These are phyloP conservation scores for Alternaria consortialis DNA, from an alignment of 2,329 filamentous ascomycete species.

Conservation along the genomic window DNA sequence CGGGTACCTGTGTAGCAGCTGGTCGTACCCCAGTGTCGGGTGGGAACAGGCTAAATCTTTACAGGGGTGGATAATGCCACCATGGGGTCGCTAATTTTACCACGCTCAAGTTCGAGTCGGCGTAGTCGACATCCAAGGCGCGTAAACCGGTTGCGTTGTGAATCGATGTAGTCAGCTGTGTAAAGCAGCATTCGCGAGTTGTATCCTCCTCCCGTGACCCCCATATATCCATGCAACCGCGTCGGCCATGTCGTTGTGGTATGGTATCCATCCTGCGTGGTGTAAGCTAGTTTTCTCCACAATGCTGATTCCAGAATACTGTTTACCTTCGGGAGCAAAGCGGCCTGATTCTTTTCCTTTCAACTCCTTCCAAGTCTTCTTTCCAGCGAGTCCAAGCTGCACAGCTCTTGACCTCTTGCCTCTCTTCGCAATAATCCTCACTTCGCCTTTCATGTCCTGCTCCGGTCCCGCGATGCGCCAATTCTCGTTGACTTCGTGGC, in stretches of 20 bases:
- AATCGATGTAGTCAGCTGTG: conserved; percentile 24
- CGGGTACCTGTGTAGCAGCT: neutral
- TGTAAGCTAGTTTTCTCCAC: conserved; percentile 1
- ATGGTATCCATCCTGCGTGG: conserved; percentile 43
- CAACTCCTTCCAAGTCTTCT: conserved; percentile 42
- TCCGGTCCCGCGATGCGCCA: conserved; percentile 38
- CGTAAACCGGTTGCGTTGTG: conserved; percentile 12
- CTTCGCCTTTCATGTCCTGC: conserved; percentile 44
- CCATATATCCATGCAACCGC: conserved; percentile 49
- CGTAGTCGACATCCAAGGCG: conserved; percentile 11
- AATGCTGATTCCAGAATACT: neutral
- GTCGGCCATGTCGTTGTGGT: conserved; percentile 49
- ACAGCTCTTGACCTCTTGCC: conserved; percentile 36
- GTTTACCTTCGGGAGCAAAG: conserved; percentile 40
- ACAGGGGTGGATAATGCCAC: neutral
- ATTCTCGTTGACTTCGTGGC: conserved; percentile 42
- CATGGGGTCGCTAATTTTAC: neutral
- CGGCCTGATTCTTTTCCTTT: conserved; percentile 37
- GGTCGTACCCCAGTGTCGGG: conserved; percentile 1
- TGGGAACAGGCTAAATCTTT: neutral
- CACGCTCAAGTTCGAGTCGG: conserved; percentile 3
- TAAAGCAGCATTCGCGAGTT: conserved; percentile 41
- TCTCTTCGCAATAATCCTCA: conserved; percentile 43
- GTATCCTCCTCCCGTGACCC: conserved; percentile 43
- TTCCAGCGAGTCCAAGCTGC: conserved; percentile 39